Evolutionary conservation across 169 alveolate species (phyloP), one percentile per base, ranked within the genome.

Genomic region (Neospora caninum): DNA sequence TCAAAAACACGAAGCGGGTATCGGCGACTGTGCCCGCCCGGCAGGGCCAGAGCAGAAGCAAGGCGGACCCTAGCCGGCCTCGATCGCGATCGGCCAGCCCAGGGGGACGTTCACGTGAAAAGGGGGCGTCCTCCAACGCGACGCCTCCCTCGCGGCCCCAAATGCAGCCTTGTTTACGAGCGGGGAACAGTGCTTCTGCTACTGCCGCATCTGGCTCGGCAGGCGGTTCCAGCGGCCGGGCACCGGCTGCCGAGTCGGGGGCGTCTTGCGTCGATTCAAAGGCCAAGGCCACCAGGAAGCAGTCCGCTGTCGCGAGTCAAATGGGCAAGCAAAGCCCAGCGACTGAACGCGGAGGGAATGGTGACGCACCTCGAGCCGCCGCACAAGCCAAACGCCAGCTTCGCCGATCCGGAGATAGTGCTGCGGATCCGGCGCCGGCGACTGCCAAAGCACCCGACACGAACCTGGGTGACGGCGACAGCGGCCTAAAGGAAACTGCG

Each of bases 121-220:
- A 64, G 20, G 34, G 73, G 7, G 16, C n/a, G 16, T 64, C 73
- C 42, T 2, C 45, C 45, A 18, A 4, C 31, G 41, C 49, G 86
- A 1, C 45, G 49, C 86, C 31, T 38, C 29, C 86, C 31, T 64
- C 86, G 9, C 86, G 86, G 27, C 86, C 9, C 27, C 86, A 78
- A n/a, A n/a, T 78, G 31, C 82, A 69, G 22, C 86, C 86, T n/a
- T 78, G 86, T n/a, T 43, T 78, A n/a, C 86, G 86, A 2, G 86
- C 86, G 7, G 45, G 31, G 73, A 22, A 22, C 4, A 27, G 7
- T 6, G 73, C 73, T 1, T 64, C 73, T 9, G 20, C 25, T 4
- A 29, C 73, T 22, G 31, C 31, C 34, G 31, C 58, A 13, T 49
- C 58, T 4, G 58, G 58, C 58, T 49, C n/a, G 31, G 31, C 73